These are phyloP conservation scores for Cercophora sp. DNA, from an alignment of 495 filamentous ascomycete species.

Conservation along the genomic window DNA sequence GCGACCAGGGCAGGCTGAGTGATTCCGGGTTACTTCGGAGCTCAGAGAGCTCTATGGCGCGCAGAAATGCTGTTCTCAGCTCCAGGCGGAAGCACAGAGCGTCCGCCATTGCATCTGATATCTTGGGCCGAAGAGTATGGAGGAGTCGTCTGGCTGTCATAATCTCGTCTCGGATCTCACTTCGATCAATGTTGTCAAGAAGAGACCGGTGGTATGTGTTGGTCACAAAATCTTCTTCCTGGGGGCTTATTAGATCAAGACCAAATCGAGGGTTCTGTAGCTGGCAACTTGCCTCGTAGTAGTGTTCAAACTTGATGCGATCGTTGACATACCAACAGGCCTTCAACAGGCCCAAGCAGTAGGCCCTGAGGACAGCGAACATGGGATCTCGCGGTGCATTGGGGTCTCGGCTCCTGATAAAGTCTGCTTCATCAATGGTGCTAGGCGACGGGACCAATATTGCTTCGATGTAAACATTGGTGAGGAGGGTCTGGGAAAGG, in stretches of 20 bases:
- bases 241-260: conserved; percentile 22
- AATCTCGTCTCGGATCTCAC: conserved; percentile 56
- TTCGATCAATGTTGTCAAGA: conserved; percentile 56
- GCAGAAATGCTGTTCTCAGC: conserved; percentile 62
- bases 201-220: conserved; percentile 81
- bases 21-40: conserved; percentile 39
- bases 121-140: conserved; percentile 36
- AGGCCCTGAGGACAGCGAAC: conserved; percentile 71
- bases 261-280: background rate
- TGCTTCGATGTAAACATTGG: conserved; percentile 87
- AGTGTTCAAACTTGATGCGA: conserved; percentile 71
- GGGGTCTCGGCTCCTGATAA: conserved; percentile 37
- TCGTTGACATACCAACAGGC: conserved; percentile 75
- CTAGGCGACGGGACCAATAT: conserved; percentile 68
- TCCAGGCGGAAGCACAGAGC: conserved; percentile 62
- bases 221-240: conserved; percentile 96
- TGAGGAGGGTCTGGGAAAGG: conserved; percentile 90
- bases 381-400: conserved; percentile 42
- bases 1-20: conserved; percentile 44
- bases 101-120: conserved; percentile 48
- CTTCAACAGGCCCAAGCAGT: conserved; percentile 81
- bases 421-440: conserved; percentile 66
- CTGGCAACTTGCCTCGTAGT: conserved; percentile 66
- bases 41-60: conserved; percentile 42
- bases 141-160: conserved; percentile 56